Evolutionary conservation across 192 early-diverging fungal species (phyloP), one percentile per base, ranked within the genome.

Genomic region (Fimicolochytrium jonesii): DNA sequence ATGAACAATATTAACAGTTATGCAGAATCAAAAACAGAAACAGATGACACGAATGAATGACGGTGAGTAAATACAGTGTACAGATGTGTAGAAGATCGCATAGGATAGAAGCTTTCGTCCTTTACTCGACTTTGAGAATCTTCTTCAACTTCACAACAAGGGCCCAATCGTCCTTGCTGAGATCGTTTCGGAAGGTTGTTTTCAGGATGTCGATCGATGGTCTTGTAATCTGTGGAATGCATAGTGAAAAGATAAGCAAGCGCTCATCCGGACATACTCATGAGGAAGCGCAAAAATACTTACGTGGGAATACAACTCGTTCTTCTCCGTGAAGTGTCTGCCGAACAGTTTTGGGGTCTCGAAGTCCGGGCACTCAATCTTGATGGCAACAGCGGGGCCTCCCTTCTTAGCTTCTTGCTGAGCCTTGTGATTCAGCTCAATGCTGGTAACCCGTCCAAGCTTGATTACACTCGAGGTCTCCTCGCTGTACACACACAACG

Each of bases 181-280:
- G 51, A 69, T 99, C 94, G 39, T 90, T 84, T 59, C 93, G 83
- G 87, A 99, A 99, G 33, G 78, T 89, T 55, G 87, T 83, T 80
- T 99, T 99, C 68, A 97, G 77, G 33, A 97, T 85, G 70, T 99
- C 92, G 64, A 99, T 99, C 30, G 91, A 94, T 45, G 67, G 72
- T 28, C 96, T 88, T 20, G 91, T 87, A 67, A 99, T 91, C 73
- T 83, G 13, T 13, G 20, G 48, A 35, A 48, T n/a, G 28, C 20
- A n/a, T n/a, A n/a, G n/a, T n/a, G n/a, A 29, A n/a, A 33, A 20
- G 35, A 6, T 54, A 39, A n/a, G 29, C 9, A 51, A 29, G 5
- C 11, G 20, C 50, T 7, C 42, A 46, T 0, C 53, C 25, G 44
- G 67, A 11, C 42, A 36, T 29, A 25, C 49, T 0, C 6, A 56